A percentile compares a stretch with the other conserved stretches of the same genome.
Evolutionary conservation across 2,329 filamentous ascomycete genomes (phyloP).

Genomic region (Clonostachys chloroleuca): DNA sequence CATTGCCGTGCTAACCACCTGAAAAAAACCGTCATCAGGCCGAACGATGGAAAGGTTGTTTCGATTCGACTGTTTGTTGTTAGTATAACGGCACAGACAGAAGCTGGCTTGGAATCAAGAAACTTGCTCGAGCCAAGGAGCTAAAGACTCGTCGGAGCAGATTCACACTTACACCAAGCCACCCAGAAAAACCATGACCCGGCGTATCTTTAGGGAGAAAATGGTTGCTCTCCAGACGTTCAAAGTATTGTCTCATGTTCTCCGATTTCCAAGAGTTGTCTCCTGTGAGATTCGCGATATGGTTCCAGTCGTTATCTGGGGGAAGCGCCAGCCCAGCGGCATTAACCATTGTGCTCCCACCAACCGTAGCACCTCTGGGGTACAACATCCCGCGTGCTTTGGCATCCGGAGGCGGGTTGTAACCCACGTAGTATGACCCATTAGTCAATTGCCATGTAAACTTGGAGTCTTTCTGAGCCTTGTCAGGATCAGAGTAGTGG

Average conservation of each 20-base stretch:
- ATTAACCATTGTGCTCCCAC: slow-evolving; percentile 54
- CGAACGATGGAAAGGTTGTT: too few species aligned
- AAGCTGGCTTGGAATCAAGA: too few species aligned
- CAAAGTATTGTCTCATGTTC: slow-evolving; percentile 33
- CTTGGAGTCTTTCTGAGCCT: slow-evolving; percentile 53
- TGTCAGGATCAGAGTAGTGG: slow-evolving; percentile 50
- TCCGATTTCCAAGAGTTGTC: slow-evolving; percentile 32
- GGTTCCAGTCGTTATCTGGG: slow-evolving; percentile 28
- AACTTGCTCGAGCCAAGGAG: too few species aligned
- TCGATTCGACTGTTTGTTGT: too few species aligned
- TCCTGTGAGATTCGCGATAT: slow-evolving; percentile 31
- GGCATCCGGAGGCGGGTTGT: slow-evolving; percentile 46
- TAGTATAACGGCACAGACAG: too few species aligned
- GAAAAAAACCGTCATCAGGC: too few species aligned
- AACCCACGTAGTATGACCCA: slow-evolving; percentile 47
- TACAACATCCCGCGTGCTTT: slow-evolving; percentile 50
- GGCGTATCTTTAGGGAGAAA: slow-evolving; percentile 22
- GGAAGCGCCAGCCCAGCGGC: slow-evolving; percentile 49
- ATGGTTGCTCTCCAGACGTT: slow-evolving; percentile 33
- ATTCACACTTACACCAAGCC: slow-evolving; percentile 28
- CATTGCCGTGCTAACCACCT: too few species aligned
- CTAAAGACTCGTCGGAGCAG: too few species aligned
- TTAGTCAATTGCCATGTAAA: slow-evolving; percentile 48
- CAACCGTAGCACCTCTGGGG: slow-evolving; percentile 50
- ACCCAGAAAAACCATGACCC: slow-evolving; percentile 35